These are phyloP conservation scores for Nepenthes alata DNA, from an alignment of 179 eudicot genomes.

Conservation along the genomic window DNA sequence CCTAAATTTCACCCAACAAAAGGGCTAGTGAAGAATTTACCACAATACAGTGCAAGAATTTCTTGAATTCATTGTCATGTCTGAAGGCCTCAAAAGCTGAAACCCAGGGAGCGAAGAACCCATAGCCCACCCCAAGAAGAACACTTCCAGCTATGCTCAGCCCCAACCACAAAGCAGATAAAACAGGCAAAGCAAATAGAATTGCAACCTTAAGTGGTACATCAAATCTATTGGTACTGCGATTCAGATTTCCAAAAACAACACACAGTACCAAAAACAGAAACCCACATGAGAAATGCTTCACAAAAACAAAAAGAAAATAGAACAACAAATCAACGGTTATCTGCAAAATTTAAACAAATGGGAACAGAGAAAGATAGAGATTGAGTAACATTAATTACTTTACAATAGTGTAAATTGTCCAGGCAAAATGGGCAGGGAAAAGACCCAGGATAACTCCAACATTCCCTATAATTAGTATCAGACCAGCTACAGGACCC, in stretches of 20 bases:
- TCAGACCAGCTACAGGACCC: slow-evolving; percentile 73
- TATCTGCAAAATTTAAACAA: no score
- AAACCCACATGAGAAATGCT: background rate
- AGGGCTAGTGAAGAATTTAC: slow-evolving; percentile 22
- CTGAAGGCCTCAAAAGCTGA: slow-evolving; percentile 89
- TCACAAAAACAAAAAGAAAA: background rate
- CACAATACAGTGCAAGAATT: slow-evolving; percentile 69
- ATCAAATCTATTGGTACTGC: slow-evolving; percentile 62
- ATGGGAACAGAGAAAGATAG: background rate
- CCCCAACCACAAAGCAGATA: slow-evolving; percentile 68
- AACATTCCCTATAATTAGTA: slow-evolving; percentile 63
- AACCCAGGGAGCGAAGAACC: slow-evolving; percentile 83
- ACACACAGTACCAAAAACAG: slow-evolving; percentile 5
- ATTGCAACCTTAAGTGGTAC: slow-evolving; percentile 66
- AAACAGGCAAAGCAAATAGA: slow-evolving; percentile 55
- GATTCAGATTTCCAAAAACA: background rate
- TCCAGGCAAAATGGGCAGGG: slow-evolving; percentile 77
- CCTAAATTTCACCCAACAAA: background rate
- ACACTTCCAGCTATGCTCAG: slow-evolving; percentile 74
- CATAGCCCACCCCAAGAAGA: slow-evolving; percentile 88
- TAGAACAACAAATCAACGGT: background rate
- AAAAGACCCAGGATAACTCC: slow-evolving; percentile 68
- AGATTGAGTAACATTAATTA: slow-evolving; percentile 14
- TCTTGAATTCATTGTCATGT: slow-evolving; percentile 44
- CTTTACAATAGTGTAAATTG: slow-evolving; percentile 71